Percentiles rank a stretch among this genome's conserved stretches.
Conservation (phyloP, 441 rosid species). For the Pelargonium cotyledonis region DNA sequence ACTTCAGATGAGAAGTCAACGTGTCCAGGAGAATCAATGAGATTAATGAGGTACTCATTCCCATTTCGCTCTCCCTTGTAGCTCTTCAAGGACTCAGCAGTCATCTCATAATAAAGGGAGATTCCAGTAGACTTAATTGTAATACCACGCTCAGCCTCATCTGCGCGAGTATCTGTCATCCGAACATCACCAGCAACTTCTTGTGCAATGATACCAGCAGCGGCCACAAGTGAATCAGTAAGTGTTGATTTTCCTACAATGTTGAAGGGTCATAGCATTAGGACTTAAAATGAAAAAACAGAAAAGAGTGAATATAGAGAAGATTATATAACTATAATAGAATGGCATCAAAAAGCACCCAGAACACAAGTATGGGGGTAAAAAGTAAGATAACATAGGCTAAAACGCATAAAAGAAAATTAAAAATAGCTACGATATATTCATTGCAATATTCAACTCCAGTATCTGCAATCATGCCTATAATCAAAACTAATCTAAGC, state of each 20-base stretch:
- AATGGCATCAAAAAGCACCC: neutral
- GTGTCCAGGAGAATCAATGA: conserved; percentile 79
- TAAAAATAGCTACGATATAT: no score
- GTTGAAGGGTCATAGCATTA: neutral
- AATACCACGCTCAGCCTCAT: conserved; percentile 74
- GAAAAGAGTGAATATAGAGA: neutral
- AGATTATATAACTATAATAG: neutral
- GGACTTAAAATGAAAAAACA: neutral
- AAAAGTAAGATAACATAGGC: no score
- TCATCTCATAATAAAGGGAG: conserved; percentile 55
- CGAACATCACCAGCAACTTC: conserved; percentile 80
- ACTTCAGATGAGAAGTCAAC: conserved; percentile 86
- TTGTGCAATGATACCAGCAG: conserved; percentile 74
- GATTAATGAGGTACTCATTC: conserved; percentile 77
- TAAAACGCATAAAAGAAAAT: no score
- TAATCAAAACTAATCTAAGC: no score
- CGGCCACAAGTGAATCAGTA: conserved; percentile 70
- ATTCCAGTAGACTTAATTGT: conserved; percentile 71
- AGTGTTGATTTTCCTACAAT: conserved; percentile 56
- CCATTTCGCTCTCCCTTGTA: conserved; percentile 49
- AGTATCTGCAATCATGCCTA: no score
- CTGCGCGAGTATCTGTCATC: conserved; percentile 66
- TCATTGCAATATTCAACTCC: no score
- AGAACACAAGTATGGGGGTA: no score
- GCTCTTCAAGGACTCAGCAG: conserved; percentile 34